These are phyloP conservation scores for Carex sylvatica DNA, from an alignment of 202 grass and related monocot genomes.

Conservation along the genomic window DNA sequence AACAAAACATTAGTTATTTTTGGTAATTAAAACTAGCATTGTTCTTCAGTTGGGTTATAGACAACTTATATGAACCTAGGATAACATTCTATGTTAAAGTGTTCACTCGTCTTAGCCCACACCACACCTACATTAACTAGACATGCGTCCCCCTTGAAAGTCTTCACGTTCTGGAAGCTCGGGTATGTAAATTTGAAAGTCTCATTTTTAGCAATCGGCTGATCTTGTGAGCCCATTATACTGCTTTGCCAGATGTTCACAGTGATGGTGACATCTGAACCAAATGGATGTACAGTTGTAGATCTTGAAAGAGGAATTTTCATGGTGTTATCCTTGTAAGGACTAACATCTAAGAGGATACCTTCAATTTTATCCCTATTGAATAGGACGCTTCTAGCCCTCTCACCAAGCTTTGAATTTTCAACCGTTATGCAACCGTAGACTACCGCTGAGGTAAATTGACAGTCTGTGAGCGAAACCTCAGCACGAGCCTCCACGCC, in stretches of 20 bases:
- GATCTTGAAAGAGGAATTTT: background rate
- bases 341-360: background rate
- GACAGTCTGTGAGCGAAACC: background rate
- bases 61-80: too few species aligned
- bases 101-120: background rate
- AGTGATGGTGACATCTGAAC: background rate
- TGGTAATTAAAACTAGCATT: too few species aligned
- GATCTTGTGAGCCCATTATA: background rate
- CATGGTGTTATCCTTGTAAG: background rate
- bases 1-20: too few species aligned
- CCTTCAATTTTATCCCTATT: background rate
- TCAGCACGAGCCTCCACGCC: background rate
- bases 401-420: background rate
- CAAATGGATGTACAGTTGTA: background rate
- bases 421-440: background rate
- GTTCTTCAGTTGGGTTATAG: too few species aligned
- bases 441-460: background rate
- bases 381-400: background rate
- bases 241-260: background rate
- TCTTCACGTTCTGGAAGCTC: too few species aligned
- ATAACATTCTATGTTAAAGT: too few species aligned
- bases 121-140: background rate
- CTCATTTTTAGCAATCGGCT: background rate
- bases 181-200: background rate
- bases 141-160: too few species aligned